Evolutionary conservation across 495 filamentous ascomycete genomes (phyloP).

Genomic region (Usnea hakonensis): DNA sequence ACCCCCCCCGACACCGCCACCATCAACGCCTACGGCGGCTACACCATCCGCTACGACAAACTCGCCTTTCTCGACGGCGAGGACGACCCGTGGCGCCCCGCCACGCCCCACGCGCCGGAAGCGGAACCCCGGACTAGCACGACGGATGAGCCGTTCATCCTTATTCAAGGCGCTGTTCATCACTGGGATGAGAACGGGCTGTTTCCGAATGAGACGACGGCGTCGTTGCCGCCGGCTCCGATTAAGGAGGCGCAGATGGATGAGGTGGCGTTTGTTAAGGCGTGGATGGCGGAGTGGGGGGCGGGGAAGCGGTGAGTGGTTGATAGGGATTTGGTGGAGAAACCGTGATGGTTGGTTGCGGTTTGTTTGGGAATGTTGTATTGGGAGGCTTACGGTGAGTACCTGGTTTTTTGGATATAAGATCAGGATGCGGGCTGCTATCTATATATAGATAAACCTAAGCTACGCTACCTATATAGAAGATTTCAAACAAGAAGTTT

Average conservation of each 20-base stretch:
- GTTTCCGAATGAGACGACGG: constrained; percentile 50
- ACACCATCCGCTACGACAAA: constrained; percentile 52
- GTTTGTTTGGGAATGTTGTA: no score
- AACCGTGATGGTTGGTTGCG: background rate
- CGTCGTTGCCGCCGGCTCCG: constrained; percentile 44
- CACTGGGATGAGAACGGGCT: constrained; percentile 69
- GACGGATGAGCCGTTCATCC: constrained; percentile 49
- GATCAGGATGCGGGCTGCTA: no score
- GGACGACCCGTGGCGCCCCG: constrained; percentile 62
- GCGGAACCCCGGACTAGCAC: constrained; percentile 44
- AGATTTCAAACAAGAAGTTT: no score
- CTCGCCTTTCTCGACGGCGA: constrained; percentile 63
- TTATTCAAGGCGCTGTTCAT: constrained; percentile 57
- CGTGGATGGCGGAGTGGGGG: constrained; percentile 56
- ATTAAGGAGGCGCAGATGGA: constrained; percentile 47
- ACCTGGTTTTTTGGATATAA: no score
- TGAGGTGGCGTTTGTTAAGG: constrained; percentile 52
- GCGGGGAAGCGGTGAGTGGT: background rate
- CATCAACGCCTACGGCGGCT: constrained; percentile 67
- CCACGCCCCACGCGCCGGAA: constrained; percentile 52
- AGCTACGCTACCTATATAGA: no score
- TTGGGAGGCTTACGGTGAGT: no score
- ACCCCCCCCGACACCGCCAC: constrained; percentile 43
- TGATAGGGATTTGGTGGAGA: background rate
- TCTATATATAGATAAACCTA: no score